Base-by-base conservation (phyloP, 1,284 basidiomycete genomes). In the Apiotrichum laibachii region DNA sequence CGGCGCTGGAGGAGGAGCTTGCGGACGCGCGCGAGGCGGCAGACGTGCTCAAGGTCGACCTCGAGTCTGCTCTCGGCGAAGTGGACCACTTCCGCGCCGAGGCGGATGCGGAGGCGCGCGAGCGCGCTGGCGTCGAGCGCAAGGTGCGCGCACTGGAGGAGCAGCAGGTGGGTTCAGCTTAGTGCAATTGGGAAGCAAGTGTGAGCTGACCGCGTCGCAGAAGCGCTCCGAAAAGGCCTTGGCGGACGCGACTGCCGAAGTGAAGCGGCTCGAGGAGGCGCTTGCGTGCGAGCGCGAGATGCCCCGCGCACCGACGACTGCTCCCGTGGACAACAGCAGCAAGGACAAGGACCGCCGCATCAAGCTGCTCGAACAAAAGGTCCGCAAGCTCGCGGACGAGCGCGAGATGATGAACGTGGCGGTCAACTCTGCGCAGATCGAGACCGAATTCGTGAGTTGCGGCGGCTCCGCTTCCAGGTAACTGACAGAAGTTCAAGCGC, bases 371-470 rank as follows among this genome's bases (percentile, higher is more conserved):
- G 51, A 53, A 31, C 42, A 31, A 11, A 42, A 53, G 42, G 12
- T 53, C 11, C 40, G 69, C 39, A 40, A 42, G 18, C 42, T 53
- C 19, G 26, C 26, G 5, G 21, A 53, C 39, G 42, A 53, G 18
- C 51, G 40, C n/a, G 51, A 53, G 31, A 31, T 53, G 42, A 31
- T 44, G 40, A 43, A 42, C 11, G 51, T 53, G 5, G 51, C 51
- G 2, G 33, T 33, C 42, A 53, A 53, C 51, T n/a, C 16, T 10
- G 40, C 51, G 22, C 51, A 53, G 51, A 53, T 53, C 26, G 39
- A 53, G 42, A 53, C 40, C 18, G 51, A 53, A 31, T 26, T 44
- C 11, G 31, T 48, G 31, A 48, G 43, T 44, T 37, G 9, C 18
- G 8, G 7, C 15, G 18, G 19, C 43, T 21, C 39, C n/a, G 5